Evolutionary conservation across 1,284 basidiomycete genomes (phyloP).

Genomic region (Afroboletus lepidellus): DNA sequence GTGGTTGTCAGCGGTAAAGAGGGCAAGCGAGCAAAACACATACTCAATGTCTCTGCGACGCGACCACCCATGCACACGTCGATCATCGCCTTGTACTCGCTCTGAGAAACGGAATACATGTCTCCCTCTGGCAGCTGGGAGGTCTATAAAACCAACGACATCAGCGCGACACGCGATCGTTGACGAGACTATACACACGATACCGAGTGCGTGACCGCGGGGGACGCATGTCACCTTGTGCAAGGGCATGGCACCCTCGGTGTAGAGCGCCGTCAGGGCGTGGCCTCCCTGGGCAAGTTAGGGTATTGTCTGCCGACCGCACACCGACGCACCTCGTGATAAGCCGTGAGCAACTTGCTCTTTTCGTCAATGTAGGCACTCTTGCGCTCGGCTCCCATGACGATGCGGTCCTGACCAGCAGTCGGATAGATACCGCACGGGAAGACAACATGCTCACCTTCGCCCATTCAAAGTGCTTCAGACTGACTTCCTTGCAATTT

Average conservation of each 20-base stretch:
- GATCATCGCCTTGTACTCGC: conserved; percentile 75
- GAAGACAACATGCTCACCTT: conserved; percentile 50
- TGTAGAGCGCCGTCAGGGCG: conserved; percentile 87
- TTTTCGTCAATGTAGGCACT: conserved; percentile 85
- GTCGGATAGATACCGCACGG: conserved; percentile 3
- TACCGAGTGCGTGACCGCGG: conserved; percentile 87
- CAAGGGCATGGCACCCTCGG: conserved; percentile 89
- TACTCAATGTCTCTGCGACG: conserved; percentile 88
- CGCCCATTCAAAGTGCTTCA: conserved; percentile 94
- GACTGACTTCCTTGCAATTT: conserved; percentile 64
- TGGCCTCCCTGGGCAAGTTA: conserved; percentile 72
- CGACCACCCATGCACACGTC: conserved; percentile 93
- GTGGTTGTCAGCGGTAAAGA: conserved; percentile 4
- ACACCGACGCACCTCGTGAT: conserved; percentile 71
- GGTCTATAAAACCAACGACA: conserved; percentile 52
- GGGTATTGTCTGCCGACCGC: background rate
- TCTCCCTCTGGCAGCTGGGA: conserved; percentile 86
- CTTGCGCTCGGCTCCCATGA: conserved; percentile 93
- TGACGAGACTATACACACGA: conserved; percentile 51
- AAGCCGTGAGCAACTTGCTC: conserved; percentile 85
- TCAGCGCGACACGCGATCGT: conserved; percentile 10
- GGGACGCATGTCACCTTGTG: conserved; percentile 97
- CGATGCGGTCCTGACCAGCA: conserved; percentile 71
- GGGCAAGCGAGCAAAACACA: conserved; percentile 22
- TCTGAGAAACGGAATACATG: conserved; percentile 65